Evolutionary conservation across 441 rosid genomes (phyloP).

Genomic region (Geranium incanum): DNA sequence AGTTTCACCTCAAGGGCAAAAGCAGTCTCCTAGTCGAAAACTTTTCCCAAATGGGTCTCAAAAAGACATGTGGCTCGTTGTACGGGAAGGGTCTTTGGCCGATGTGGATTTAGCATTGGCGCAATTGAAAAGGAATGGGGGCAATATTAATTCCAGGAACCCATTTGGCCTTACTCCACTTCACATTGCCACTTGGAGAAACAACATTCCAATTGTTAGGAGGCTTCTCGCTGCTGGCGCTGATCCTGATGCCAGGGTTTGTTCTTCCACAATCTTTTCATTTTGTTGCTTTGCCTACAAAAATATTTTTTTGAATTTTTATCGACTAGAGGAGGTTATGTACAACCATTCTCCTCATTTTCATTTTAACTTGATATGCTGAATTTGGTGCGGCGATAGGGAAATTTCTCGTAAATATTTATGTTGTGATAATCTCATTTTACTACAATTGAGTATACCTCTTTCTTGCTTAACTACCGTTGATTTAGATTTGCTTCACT

Average conservation of each 20-base stretch:
- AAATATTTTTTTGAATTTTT: not conserved
- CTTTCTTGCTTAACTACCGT: too few relatives aligned
- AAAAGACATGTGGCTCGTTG: conserved; percentile 74
- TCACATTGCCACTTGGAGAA: conserved; percentile 93
- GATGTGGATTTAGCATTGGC: conserved; percentile 70
- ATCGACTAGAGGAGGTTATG: not conserved
- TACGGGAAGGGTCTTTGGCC: conserved; percentile 73
- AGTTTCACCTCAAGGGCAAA: conserved; percentile 56
- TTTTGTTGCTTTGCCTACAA: conserved; percentile 10
- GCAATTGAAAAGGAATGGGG: conserved; percentile 70
- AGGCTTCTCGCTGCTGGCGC: conserved; percentile 92
- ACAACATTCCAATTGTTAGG: conserved; percentile 77
- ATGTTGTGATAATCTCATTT: not conserved
- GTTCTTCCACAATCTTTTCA: conserved; percentile 20
- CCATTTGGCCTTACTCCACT: conserved; percentile 77
- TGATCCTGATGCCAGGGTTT: conserved; percentile 96
- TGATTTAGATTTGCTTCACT: too few relatives aligned
- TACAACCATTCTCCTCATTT: not conserved
- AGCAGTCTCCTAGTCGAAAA: conserved; percentile 48
- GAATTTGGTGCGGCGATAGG: not conserved
- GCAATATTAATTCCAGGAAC: conserved; percentile 67
- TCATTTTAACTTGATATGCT: not conserved
- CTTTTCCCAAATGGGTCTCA: conserved; percentile 32
- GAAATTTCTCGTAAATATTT: not conserved
- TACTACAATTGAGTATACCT: too few relatives aligned